Evolutionary conservation across 2,329 filamentous ascomycete genomes (phyloP).

Genomic region (Tetracladium maxilliforme): DNA sequence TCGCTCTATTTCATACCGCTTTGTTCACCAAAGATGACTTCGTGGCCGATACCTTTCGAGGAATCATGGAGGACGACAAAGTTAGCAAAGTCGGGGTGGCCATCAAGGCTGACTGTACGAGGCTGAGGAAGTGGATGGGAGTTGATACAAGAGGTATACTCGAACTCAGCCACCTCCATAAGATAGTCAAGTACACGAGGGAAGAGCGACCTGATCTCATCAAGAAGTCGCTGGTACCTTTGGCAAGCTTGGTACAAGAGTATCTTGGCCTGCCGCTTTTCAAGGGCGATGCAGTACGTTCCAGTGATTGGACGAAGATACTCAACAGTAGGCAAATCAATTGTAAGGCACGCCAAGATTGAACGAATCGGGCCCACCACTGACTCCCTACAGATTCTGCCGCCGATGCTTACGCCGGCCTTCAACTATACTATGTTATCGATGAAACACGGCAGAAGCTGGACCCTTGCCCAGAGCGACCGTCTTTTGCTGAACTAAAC

Average conservation of each 20-base stretch:
- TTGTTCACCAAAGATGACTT: slow-evolving; percentile 41
- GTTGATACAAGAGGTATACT: slow-evolving; percentile 54
- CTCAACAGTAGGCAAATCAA: slow-evolving; percentile 51
- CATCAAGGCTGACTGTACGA: slow-evolving; percentile 56
- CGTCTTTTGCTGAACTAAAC: slow-evolving; percentile 52
- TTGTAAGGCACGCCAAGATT: slow-evolving; percentile 34
- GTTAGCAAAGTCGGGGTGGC: slow-evolving; percentile 67
- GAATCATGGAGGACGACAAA: slow-evolving; percentile 54
- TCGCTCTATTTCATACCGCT: slow-evolving; percentile 73
- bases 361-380: slow-evolving; percentile 10
- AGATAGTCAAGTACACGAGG: slow-evolving; percentile 53
- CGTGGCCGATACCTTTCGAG: slow-evolving; percentile 54
- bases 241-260: slow-evolving; percentile 57
- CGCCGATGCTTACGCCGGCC: slow-evolving; percentile 67
- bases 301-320: slow-evolving; percentile 56
- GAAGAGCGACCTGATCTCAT: slow-evolving; percentile 35
- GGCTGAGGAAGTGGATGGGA: slow-evolving; percentile 49
- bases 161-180: slow-evolving; percentile 74
- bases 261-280: slow-evolving; percentile 59
- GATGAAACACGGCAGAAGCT: slow-evolving; percentile 53
- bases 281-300: slow-evolving; percentile 57
- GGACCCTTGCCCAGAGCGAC: slow-evolving; percentile 55
- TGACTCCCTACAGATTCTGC: slow-evolving; percentile 46
- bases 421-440: slow-evolving; percentile 58
- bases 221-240: slow-evolving; percentile 49